phyloP scores from a whole-genome alignment of 345 rosid species.

The Corchorus capsularis region DNA sequence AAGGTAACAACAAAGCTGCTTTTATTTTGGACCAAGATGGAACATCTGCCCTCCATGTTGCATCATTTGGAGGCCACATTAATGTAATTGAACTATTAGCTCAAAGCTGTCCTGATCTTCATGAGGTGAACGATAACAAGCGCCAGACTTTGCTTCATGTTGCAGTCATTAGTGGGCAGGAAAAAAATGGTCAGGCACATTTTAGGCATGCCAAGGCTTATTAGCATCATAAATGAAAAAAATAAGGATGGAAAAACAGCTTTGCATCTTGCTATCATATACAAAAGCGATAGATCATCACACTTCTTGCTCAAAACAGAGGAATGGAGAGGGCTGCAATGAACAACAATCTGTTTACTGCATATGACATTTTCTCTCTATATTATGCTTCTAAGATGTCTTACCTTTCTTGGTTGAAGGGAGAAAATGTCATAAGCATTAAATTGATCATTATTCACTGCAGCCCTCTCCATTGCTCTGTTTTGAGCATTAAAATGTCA shows the following conservation, averaged over 20 bases:
- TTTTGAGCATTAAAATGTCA: too few relatives aligned
- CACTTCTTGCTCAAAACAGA: constrained; percentile 26
- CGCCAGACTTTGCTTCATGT: constrained; percentile 32
- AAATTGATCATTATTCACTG: too few relatives aligned
- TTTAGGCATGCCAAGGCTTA: constrained; percentile 18
- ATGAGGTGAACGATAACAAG: constrained; percentile 19
- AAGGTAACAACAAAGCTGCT: constrained; percentile 11
- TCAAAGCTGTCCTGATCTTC: constrained; percentile 23
- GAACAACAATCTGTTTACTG: constrained; percentile 33
- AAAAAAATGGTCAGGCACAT: constrained; percentile 24
- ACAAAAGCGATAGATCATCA: constrained; percentile 17
- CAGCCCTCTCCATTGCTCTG: too few relatives aligned
- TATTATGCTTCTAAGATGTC: background rate
- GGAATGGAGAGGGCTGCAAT: constrained; percentile 33
- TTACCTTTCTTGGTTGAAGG: background rate
- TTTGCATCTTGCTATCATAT: constrained; percentile 39
- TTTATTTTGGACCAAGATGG: constrained; percentile 21
- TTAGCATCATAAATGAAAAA: constrained; percentile 29
- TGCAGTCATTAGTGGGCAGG: constrained; percentile 30
- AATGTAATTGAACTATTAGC: constrained; percentile 17
- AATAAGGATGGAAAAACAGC: constrained; percentile 47
- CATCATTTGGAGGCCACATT: constrained; percentile 23
- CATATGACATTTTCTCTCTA: constrained; percentile 26
- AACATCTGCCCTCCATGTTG: constrained; percentile 31
- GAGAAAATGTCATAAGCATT: constrained; percentile 31